Evolutionary conservation across 495 filamentous ascomycete species (phyloP), one percentile per base, ranked within the genome.

Genomic region (Tirmania nivea): DNA sequence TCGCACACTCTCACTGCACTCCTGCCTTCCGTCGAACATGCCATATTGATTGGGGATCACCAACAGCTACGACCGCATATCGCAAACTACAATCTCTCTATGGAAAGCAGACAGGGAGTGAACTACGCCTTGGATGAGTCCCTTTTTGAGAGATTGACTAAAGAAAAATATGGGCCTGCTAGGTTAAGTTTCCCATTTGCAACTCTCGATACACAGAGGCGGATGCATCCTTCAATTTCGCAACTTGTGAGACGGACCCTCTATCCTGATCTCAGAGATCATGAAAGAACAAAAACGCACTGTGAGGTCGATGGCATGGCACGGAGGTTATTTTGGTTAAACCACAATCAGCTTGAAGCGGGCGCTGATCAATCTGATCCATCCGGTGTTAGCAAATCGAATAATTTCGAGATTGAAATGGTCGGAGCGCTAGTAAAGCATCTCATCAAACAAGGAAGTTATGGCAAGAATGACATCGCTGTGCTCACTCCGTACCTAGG

Each of bases 41-140:
- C 70, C 34, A 84, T 88, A 55, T 70, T 80, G 14, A 87, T 90
- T 55, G 83, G 84, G 0, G 84, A 90, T 60, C 83, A 88, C 58
- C 67, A 70, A 7, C 82, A 90, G 56, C 70, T 89, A 8, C 73
- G 80, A 6, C 84, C 84, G 3, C 74, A 78, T 53, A 75, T 84
- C 36, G 69, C 78, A 12, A 83, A 79, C 54, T 80, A 79, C 57
- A 70, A 77, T 0, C 67, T 86, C 3, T 73, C 72, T 12, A 67
- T 68, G n/a, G 79, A 83, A 49, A 82, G 72, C 56, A 61, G 60
- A 0, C 57, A 59, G 42, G 79, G 80, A 4, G 58, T 60, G 10
- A 66, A 71, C 50, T 84, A 79, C 56, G 72, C 73, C 1, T 61
- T 90, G 0, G 78, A 89, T 56, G 64, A 74, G 17, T 81, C 76